Evolutionary conservation across 441 rosid species (phyloP).

Genomic region (Hura crepitans): DNA sequence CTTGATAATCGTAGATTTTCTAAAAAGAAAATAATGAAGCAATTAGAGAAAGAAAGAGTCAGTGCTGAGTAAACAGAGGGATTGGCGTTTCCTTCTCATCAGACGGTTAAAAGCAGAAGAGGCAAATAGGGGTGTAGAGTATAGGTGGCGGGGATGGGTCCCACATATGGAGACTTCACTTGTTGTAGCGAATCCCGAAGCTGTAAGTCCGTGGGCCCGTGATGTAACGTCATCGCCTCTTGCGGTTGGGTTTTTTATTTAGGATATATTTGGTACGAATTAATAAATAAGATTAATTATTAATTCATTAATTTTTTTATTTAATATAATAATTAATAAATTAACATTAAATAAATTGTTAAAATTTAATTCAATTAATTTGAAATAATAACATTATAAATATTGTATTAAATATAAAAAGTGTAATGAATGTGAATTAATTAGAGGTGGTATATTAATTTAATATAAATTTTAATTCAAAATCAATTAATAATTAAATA

Average conservation of each 20-base stretch:
- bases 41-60: not conserved
- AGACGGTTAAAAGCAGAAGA: conserved; percentile 30
- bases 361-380: not conserved
- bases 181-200: conserved; percentile 20
- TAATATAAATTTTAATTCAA: too few species aligned
- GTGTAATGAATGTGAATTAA: too few species aligned
- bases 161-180: not conserved
- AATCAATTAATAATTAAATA: too few species aligned
- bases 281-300: too few species aligned
- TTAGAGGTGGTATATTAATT: too few species aligned
- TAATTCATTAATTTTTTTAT: too few species aligned
- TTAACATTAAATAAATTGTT: too few species aligned
- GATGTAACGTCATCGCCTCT: conserved; percentile 5
- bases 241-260: not conserved
- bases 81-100: conserved; percentile 26
- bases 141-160: conserved; percentile 10
- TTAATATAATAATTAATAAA: too few species aligned
- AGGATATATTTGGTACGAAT: too few species aligned
- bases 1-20: not conserved
- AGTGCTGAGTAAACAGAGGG: not conserved
- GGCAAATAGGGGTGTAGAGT: not conserved
- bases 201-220: conserved; percentile 6
- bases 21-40: too few species aligned
- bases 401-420: too few species aligned
- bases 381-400: too few species aligned